Conservation (phyloP, 257 asterid species). For the Petrea volubilis region DNA sequence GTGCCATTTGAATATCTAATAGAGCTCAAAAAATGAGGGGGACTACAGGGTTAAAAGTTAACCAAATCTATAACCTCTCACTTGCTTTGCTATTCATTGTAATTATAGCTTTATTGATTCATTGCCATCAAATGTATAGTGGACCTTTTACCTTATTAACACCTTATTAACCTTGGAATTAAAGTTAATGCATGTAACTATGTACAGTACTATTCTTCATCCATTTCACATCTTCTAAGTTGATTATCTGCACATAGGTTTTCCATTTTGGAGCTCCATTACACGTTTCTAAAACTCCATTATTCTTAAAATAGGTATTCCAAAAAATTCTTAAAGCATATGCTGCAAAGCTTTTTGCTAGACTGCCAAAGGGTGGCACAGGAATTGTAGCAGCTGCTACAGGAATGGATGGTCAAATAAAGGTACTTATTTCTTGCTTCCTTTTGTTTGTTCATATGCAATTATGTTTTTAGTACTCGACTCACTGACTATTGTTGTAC, state of each 20-base stretch:
- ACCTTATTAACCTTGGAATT: no score
- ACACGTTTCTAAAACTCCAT: constrained; percentile 10
- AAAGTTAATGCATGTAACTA: no score
- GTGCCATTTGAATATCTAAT: no score
- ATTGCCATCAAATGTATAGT: no score
- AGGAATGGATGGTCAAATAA: constrained; percentile 98
- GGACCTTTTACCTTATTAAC: no score
- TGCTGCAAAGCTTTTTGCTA: constrained; percentile 86
- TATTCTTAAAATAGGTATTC: constrained; percentile 51
- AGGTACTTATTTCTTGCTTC: constrained; percentile 43
- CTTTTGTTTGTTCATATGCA: constrained; percentile 17
- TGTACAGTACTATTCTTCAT: no score
- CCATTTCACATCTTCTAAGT: neutral
- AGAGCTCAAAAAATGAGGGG: no score
- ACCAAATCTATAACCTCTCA: no score
- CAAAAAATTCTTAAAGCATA: constrained; percentile 93
- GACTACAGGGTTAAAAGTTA: no score
- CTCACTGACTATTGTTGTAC: constrained; percentile 31
- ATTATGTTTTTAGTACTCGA: neutral
- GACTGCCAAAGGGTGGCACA: constrained; percentile 95
- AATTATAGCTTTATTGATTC: no score
- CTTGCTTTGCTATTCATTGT: no score
- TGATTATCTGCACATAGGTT: constrained; percentile 26
- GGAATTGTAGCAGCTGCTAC: constrained; percentile 99
- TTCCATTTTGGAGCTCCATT: constrained; percentile 16